These are phyloP conservation scores for Stephania cephalantha DNA, from an alignment of 164 flowering plant genomes.

Conservation along the genomic window DNA sequence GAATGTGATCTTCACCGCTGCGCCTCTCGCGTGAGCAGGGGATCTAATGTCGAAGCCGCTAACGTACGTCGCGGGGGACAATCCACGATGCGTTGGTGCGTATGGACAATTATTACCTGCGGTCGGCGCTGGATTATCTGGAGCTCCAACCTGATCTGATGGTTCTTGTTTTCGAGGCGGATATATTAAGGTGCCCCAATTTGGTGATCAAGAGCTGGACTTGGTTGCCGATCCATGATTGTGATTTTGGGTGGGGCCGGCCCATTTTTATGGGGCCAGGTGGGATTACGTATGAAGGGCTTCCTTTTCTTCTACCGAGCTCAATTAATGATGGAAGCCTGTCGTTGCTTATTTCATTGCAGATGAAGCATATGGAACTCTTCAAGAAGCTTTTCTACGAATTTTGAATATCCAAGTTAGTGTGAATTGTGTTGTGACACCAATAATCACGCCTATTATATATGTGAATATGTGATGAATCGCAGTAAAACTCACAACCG, in stretches of 20 bases:
- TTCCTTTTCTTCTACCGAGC: constrained; percentile 42
- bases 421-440: no score
- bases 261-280: constrained; percentile 59
- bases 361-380: constrained; percentile 37
- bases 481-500: no score
- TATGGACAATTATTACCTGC: constrained; percentile 52
- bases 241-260: constrained; percentile 56
- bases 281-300: constrained; percentile 44
- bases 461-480: no score
- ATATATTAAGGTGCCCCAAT: constrained; percentile 41
- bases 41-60: constrained; percentile 32
- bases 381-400: constrained; percentile 14
- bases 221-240: constrained; percentile 24
- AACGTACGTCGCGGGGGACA: constrained; percentile 31
- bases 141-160: constrained; percentile 54
- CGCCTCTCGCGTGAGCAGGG: constrained; percentile 37
- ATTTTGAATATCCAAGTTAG: no score
- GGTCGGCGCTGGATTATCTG: constrained; percentile 61
- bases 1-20: constrained; percentile 41
- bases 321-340: constrained; percentile 43
- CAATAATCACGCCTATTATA: no score
- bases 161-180: constrained; percentile 45
- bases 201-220: constrained; percentile 45
- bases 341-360: constrained; percentile 42
- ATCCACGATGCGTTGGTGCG: constrained; percentile 40